Conservation (phyloP, 1,139 yeast species). For the Candida anutae region DNA sequence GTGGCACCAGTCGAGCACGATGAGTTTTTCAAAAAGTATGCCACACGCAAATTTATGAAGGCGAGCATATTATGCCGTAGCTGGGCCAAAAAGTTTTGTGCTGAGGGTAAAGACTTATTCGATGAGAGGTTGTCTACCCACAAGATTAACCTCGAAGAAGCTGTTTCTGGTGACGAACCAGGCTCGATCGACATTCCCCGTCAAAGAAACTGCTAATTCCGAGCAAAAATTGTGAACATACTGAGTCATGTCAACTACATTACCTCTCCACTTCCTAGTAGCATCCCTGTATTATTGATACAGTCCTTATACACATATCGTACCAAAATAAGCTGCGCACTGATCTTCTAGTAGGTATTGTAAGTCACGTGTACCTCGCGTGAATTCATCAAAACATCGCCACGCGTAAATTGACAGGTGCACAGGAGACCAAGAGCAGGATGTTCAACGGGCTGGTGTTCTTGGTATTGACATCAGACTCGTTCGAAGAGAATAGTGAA, state of each 20-base stretch:
- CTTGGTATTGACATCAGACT: conserved; percentile 31
- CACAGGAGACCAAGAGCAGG: neutral
- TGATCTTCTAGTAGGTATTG: no score
- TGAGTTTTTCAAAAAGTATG: conserved; percentile 90
- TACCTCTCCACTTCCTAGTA: no score
- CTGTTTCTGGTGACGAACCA: no score
- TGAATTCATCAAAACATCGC: neutral
- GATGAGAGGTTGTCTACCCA: conserved; percentile 12
- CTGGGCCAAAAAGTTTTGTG: conserved; percentile 70
- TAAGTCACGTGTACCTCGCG: no score
- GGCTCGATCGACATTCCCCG: no score
- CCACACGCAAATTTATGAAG: conserved; percentile 84
- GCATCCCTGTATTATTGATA: no score
- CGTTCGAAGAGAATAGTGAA: conserved; percentile 10
- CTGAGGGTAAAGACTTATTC: conserved; percentile 14
- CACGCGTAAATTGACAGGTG: neutral
- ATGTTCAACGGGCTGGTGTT: conserved; percentile 34
- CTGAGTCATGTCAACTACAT: no score
- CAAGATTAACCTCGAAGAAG: conserved; percentile 8
- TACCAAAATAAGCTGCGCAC: no score
- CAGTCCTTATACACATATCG: no score
- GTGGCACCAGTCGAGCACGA: conserved; percentile 84
- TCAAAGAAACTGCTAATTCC: no score
- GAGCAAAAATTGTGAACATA: neutral
- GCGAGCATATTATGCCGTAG: conserved; percentile 83